Conservation (phyloP, 306 rosid genomes). For the Albizia julibrissin region DNA sequence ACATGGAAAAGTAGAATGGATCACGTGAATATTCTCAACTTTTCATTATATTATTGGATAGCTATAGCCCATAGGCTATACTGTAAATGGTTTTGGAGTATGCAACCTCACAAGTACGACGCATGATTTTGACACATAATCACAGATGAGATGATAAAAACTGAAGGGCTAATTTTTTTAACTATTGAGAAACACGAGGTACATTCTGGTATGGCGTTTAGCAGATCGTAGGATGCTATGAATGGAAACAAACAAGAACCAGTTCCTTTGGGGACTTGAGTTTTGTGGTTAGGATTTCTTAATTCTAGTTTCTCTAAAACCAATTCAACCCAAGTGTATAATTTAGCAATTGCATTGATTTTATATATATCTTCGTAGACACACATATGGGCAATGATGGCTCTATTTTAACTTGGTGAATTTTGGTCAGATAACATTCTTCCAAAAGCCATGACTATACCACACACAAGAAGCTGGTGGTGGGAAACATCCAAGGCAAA, state of each 20-base stretch:
- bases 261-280: slow-evolving; percentile 35
- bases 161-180: not conserved
- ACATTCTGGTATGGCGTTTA: not conserved
- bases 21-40: slow-evolving; percentile 36
- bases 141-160: not conserved
- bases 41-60: too few species aligned
- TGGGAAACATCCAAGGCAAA: slow-evolving; percentile 3
- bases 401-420: not conserved
- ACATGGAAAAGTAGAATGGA: slow-evolving; percentile 25
- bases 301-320: not conserved
- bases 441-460: not conserved
- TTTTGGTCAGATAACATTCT: slow-evolving; percentile 6
- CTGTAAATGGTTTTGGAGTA: slow-evolving; percentile 28
- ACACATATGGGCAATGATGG: not conserved
- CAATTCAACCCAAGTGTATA: slow-evolving; percentile 20
- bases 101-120: not conserved
- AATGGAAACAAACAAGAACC: slow-evolving; percentile 29
- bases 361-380: not conserved
- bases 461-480: not conserved
- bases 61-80: not conserved
- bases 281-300: slow-evolving; percentile 46
- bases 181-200: not conserved
- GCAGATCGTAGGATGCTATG: not conserved
- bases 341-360: not conserved
- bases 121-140: not conserved